Evolutionary conservation across 78 protist genomes (phyloP).

Genomic region (Cavenderia fasciculata): DNA sequence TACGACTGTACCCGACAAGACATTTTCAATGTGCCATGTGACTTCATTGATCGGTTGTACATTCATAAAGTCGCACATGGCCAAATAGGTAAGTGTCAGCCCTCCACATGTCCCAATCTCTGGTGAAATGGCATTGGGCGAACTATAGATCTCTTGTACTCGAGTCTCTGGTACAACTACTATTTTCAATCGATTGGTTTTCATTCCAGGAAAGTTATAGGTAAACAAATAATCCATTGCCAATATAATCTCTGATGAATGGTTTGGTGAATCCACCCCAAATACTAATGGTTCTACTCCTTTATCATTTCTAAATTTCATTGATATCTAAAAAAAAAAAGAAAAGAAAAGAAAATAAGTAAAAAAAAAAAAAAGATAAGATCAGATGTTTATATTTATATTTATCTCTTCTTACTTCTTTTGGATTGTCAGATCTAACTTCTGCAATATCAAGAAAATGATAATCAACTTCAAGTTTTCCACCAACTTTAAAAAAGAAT

Average conservation of each 20-base stretch:
- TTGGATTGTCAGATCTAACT: constrained; percentile 33
- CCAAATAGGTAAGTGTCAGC: constrained; percentile 35
- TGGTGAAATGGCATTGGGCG: constrained; percentile 38
- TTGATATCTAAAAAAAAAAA: not conserved
- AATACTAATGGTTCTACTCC: constrained; percentile 65
- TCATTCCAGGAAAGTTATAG: constrained; percentile 60
- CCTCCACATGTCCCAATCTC: constrained; percentile 69
- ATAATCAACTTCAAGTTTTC: constrained; percentile 45
- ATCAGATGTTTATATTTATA: no score
- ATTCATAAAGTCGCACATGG: constrained; percentile 67
- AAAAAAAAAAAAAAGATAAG: not conserved
- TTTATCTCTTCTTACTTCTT: no score
- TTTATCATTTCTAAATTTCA: constrained; percentile 43
- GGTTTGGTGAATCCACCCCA: constrained; percentile 17
- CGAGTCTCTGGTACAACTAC: constrained; percentile 40
- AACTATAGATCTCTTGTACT: constrained; percentile 22
- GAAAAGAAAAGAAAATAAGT: not conserved
- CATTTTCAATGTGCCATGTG: constrained; percentile 57
- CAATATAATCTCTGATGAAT: constrained; percentile 42
- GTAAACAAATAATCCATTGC: constrained; percentile 69
- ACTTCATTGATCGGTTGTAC: constrained; percentile 71
- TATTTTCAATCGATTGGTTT: constrained; percentile 44
- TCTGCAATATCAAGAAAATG: constrained; percentile 57
- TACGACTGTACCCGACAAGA: not conserved
- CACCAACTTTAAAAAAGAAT: constrained; percentile 68